phyloP scores from a whole-genome alignment of 441 rosid genomes.

The Corymbia citriodora region DNA sequence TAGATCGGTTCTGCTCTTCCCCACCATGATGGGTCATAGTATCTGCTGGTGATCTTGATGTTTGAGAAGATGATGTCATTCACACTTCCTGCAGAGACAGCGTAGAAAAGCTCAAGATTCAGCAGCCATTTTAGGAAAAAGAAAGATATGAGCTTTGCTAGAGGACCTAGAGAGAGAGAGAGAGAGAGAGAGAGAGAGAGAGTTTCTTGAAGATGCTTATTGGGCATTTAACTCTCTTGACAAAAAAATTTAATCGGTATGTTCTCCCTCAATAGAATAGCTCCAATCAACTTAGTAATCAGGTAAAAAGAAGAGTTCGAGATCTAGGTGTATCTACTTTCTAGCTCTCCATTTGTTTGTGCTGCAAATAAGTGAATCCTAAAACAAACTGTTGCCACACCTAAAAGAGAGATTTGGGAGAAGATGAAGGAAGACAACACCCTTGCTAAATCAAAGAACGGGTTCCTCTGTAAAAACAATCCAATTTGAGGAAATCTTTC shows the following conservation, averaged over 20 bases:
- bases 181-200: background rate
- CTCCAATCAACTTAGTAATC: background rate
- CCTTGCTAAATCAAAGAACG: background rate
- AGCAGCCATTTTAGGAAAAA: background rate
- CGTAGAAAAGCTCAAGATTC: background rate
- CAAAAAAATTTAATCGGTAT: background rate
- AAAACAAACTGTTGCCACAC: background rate
- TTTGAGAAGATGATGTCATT: conserved; percentile 73
- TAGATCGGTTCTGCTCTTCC: conserved; percentile 94
- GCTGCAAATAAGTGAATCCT: background rate
- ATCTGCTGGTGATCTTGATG: conserved; percentile 74
- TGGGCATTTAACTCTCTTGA: background rate
- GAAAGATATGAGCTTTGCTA: background rate
- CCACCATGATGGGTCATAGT: conserved; percentile 91
- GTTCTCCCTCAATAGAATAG: background rate
- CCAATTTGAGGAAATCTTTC: background rate
- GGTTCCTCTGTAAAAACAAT: background rate
- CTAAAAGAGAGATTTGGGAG: background rate
- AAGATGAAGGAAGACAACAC: background rate
- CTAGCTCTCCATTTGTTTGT: background rate
- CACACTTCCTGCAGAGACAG: conserved; percentile 60
- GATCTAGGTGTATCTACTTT: background rate
- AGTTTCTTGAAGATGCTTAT: background rate
- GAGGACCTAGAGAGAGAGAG: background rate
- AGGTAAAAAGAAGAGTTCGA: background rate